Conservation (phyloP, 2,329 filamentous ascomycete genomes). For the Drechslerella dactyloides region DNA sequence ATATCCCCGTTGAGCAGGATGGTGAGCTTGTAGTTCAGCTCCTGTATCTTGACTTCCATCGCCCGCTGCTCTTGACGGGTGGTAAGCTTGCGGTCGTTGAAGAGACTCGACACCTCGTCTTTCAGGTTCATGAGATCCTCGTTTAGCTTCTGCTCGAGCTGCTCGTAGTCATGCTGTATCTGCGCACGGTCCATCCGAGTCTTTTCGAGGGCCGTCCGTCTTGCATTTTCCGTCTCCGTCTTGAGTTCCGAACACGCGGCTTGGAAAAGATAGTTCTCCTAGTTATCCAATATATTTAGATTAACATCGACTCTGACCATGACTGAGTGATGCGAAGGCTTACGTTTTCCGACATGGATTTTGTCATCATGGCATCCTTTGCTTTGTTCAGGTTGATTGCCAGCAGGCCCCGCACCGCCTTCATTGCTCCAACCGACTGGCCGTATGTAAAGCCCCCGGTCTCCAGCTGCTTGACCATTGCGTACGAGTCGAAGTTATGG, state of each 20-base stretch:
- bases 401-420: slow-evolving; percentile 79
- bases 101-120: slow-evolving; percentile 92
- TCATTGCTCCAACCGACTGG: slow-evolving; percentile 88
- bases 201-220: slow-evolving; percentile 77
- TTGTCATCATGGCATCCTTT: slow-evolving; percentile 79
- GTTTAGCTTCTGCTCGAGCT: slow-evolving; percentile 79
- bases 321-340: slow-evolving; percentile 5
- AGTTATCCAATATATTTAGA: slow-evolving; percentile 1
- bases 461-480: slow-evolving; percentile 79
- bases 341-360: slow-evolving; percentile 87
- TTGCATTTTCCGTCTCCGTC: slow-evolving; percentile 81
- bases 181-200: slow-evolving; percentile 82
- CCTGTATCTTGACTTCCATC: slow-evolving; percentile 80
- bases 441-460: slow-evolving; percentile 72
- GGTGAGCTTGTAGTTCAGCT: slow-evolving; percentile 95
- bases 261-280: slow-evolving; percentile 88
- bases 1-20: slow-evolving; percentile 86
- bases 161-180: slow-evolving; percentile 94
- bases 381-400: slow-evolving; percentile 81
- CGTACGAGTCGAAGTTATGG: slow-evolving; percentile 96
- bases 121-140: slow-evolving; percentile 83
- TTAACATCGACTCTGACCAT: not conserved
- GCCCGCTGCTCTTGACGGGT: slow-evolving; percentile 85
- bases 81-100: slow-evolving; percentile 93
- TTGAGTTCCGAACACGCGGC: slow-evolving; percentile 91